These are phyloP conservation scores for Monosporascus ibericus DNA, from an alignment of 2,329 filamentous ascomycete genomes.

Conservation along the genomic window DNA sequence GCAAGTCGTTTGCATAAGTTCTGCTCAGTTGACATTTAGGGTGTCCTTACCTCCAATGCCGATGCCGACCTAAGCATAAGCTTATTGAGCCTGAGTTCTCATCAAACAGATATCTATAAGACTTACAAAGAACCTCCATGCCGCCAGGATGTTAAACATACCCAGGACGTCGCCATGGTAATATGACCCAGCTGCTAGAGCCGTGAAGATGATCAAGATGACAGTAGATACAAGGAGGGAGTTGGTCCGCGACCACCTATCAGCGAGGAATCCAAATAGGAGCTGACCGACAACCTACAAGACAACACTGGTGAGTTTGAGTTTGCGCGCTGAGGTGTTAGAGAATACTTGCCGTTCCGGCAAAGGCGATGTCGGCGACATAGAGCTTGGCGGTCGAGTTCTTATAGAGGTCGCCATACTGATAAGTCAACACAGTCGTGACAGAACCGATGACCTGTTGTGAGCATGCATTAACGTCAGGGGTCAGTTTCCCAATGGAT, in stretches of 20 bases:
- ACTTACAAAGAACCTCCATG: constrained; percentile 75
- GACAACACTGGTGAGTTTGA: neutral
- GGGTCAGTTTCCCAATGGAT: neutral
- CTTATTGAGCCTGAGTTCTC: constrained; percentile 5
- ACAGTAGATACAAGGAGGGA: constrained; percentile 74
- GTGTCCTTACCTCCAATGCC: constrained; percentile 62
- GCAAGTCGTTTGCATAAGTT: constrained; percentile 7
- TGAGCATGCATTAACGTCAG: neutral
- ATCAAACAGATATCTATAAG: neutral
- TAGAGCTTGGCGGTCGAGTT: constrained; percentile 64
- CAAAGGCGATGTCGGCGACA: constrained; percentile 78
- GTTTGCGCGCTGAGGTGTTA: neutral
- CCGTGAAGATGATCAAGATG: constrained; percentile 80
- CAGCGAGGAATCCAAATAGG: constrained; percentile 72
- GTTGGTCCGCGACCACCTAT: constrained; percentile 80
- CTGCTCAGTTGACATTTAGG: neutral
- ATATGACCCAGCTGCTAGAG: constrained; percentile 71
- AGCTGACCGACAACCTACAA: constrained; percentile 66
- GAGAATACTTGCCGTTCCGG: constrained; percentile 50
- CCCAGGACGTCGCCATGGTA: constrained; percentile 61
- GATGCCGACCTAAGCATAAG: constrained; percentile 45
- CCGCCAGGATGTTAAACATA: constrained; percentile 71
- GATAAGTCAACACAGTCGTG: constrained; percentile 62
- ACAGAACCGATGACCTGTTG: constrained; percentile 78
- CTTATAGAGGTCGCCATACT: constrained; percentile 68